Evolutionary conservation across 108 stramenopile genomes (phyloP), one percentile per base, ranked within the genome.

Genomic region (Poteriospumella lacustris): DNA sequence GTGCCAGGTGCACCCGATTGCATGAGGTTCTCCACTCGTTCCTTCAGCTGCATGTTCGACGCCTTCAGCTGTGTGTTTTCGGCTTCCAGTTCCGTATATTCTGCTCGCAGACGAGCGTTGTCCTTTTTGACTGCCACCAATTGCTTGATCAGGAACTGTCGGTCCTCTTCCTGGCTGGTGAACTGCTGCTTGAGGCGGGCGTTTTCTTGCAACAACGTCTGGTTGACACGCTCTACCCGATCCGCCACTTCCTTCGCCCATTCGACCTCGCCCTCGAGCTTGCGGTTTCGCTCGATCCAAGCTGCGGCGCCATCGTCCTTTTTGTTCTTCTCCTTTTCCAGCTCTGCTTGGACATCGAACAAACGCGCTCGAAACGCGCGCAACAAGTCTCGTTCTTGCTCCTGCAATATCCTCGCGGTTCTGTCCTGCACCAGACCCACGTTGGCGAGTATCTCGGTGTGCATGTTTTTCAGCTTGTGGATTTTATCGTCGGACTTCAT

Each of bases 281-380:
- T 42, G 12, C 82, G 59, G 12, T 44, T 80, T 40, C 83, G 76
- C n/a, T 89, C 87, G 33, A 89, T 86, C 81, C 83, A 88, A 42
- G 64, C 83, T 41, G 56, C 73, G 2, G 87, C 88, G 1, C 88
- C 87, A 58, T 76, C 84, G 42, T 86, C 86, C 24, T 86, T 87
- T 29, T 79, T 84, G 36, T 43, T 44, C 40, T 86, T 85, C 43
- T 85, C 87, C 39, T 77, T 79, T 76, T 89, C 88, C n/a, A 89
- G 75, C 42, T 89, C 88, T 2, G 85, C 86, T 73, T 89, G 88
- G 29, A 89, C 85, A 59, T 89, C 88, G 39, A 89, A 89, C 19
- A 89, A 82, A 15, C 87, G 58, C 39, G 88, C 88, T 1, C 85
- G 78, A 24, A 89, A 89, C 29, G 88, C 87, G 19, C 88, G 52